A percentile compares a stretch with the other conserved stretches of the same genome.
Conservation (phyloP, 2,329 filamentous ascomycete species). For the Karstenula rhodostoma region DNA sequence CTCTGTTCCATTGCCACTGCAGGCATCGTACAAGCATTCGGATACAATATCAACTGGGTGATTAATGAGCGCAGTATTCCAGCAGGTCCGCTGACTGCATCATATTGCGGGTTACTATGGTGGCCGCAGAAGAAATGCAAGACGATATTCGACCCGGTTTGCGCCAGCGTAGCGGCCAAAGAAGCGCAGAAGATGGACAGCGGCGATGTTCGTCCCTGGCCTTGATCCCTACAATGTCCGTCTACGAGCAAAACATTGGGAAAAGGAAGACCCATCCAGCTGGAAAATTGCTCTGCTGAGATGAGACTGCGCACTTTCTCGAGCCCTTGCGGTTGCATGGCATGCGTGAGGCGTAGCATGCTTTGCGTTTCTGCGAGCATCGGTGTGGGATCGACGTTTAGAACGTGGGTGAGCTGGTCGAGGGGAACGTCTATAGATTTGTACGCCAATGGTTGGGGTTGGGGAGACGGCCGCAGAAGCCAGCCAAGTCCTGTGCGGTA, state of each 20-base stretch:
- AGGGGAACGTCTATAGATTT: background rate
- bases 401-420: background rate
- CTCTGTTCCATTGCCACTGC: background rate
- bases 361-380: slow-evolving; percentile 1
- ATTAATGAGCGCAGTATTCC: background rate
- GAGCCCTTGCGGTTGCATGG: background rate
- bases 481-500: background rate
- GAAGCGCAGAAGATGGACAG: background rate
- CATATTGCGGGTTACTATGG: background rate
- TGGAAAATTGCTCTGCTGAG: background rate
- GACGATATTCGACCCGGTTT: background rate
- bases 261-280: background rate
- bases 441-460: background rate
- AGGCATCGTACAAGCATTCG: background rate
- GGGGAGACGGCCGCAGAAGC: background rate
- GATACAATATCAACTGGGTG: background rate
- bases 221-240: background rate
- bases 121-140: slow-evolving; percentile 1
- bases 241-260: background rate
- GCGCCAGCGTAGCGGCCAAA: background rate
- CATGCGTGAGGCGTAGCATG: background rate
- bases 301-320: background rate
- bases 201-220: background rate
- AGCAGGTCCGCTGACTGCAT: background rate
- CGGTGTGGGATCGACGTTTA: slow-evolving; percentile 2